phyloP scores from a whole-genome alignment of 108 stramenopile species.

The Fistulifera pelliculosa region DNA sequence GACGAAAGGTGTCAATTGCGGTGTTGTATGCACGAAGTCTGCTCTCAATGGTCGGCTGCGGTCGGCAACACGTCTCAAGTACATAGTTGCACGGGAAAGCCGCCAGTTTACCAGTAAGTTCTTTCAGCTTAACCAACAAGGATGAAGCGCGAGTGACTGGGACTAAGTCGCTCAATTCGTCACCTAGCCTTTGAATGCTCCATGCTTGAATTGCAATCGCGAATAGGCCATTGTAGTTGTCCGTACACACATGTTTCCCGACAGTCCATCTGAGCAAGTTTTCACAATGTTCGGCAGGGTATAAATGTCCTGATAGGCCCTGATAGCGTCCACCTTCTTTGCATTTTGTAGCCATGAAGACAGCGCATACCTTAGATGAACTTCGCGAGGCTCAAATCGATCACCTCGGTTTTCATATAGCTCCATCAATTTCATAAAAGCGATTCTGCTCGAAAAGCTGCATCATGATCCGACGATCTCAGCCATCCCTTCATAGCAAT shows the following conservation, averaged over 20 bases:
- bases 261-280: background rate
- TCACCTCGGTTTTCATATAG: background rate
- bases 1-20: constrained; percentile 1
- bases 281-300: constrained; percentile 1
- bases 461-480: background rate
- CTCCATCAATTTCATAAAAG: background rate
- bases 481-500: constrained; percentile 1
- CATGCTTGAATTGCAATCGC: constrained; percentile 2
- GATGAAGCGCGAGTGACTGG: background rate
- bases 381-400: constrained; percentile 2
- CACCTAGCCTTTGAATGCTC: background rate
- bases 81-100: constrained; percentile 1
- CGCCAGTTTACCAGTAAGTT: background rate
- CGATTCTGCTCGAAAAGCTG: constrained; percentile 1
- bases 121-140: constrained; percentile 1
- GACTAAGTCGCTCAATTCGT: background rate
- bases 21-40: background rate
- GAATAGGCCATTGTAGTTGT: background rate
- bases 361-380: background rate
- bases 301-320: background rate
- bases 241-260: background rate
- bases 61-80: constrained; percentile 3
- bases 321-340: background rate
- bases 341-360: constrained; percentile 1
- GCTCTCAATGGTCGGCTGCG: background rate